Evolutionary conservation across 73 alveolate species (phyloP), one percentile per base, ranked within the genome.

Genomic region (Paramecium octaurelia): DNA sequence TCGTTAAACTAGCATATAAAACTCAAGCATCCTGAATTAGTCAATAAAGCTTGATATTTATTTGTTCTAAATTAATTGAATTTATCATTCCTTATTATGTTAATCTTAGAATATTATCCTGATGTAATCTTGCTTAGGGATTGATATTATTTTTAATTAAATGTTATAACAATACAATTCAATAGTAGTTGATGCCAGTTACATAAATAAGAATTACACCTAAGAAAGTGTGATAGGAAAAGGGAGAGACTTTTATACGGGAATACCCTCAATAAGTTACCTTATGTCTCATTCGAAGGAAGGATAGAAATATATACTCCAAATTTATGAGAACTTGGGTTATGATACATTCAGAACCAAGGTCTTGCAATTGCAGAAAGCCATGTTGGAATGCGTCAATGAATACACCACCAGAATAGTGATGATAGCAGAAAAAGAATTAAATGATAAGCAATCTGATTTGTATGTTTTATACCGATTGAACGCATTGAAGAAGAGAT

Each of bases 1-100:
- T 80, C 91, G 4, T 64, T 80, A 21, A 80, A 80, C 48, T 8
- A 80, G 12, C 91, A 80, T 46, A 80, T 80, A 14, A 77, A 80
- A 80, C 44, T 80, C 6, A 80, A 80, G 75, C 91, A 80, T 35
- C 91, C 91, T 44, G 91, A 80, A 46, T 80, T 80, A 23, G 35
- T 75, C 27, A 64, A 64, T 64, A 64, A 64, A 34, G 27, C 29
- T 27, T 64, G 84, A 64, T 31, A 27, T 31, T 18, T 18, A 18
- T 54, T 54, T 54, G 69, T 54, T 54, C 69, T n/a, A 12, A 64
- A 64, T 64, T 64, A 64, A 64, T 18, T 64, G 42, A 31, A 64
- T 64, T 11, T 27, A 64, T 64, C 42, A 64, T 31, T 64, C 84
- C 29, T 34, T 14, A 48, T 14, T 14, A 14, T 14, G 7, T 48